Base-by-base conservation (phyloP, 345 rosid species). In the Passiflora organensis region DNA sequence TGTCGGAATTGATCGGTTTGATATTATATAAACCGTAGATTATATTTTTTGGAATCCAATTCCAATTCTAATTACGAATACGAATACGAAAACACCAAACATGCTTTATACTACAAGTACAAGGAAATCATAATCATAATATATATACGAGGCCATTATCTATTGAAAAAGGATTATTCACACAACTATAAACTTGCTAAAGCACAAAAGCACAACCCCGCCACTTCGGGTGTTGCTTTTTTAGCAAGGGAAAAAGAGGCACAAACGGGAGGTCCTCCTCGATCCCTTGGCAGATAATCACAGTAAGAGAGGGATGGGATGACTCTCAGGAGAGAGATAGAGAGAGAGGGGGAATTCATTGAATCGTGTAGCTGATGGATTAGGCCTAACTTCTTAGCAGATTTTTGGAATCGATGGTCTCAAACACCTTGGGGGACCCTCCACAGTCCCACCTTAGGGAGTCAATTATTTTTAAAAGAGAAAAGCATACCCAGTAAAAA, bases 181-280 rank as follows among this genome's bases (percentile, higher is more conserved):
- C 55, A 50, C 49, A 41, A 32, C 53, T 13, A n/a, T n/a, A n/a
- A 46, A 34, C 9, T 21, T 6, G 13, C 13, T 8, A 53, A 47
- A 58, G 51, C 55, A 53, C 20, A 54, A 54, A n/a, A 34, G 18
- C 51, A 58, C 44, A 47, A 55, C 72, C 67, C 58, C 43, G 60
- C 70, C 56, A 55, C 59, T 39, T 23, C 22, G 38, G 13, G 53
- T 14, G 18, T 24, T 20, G 25, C 50, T 32, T 44, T 55, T 49
- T 43, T 6, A 5, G 13, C 18, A 13, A 20, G n/a, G n/a, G 36
- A 15, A 41, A 16, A 59, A 59, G 20, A 56, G 34, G 36, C 12
- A 51, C 10, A n/a, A 25, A 14, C 43, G 20, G 52, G 10, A 24
- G 34, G 14, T 37, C 25, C 4, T 39, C 14, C 14, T 13, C 13